These are phyloP conservation scores for Botrytis galanthina DNA, from an alignment of 2,329 filamentous ascomycete genomes.

Conservation along the genomic window DNA sequence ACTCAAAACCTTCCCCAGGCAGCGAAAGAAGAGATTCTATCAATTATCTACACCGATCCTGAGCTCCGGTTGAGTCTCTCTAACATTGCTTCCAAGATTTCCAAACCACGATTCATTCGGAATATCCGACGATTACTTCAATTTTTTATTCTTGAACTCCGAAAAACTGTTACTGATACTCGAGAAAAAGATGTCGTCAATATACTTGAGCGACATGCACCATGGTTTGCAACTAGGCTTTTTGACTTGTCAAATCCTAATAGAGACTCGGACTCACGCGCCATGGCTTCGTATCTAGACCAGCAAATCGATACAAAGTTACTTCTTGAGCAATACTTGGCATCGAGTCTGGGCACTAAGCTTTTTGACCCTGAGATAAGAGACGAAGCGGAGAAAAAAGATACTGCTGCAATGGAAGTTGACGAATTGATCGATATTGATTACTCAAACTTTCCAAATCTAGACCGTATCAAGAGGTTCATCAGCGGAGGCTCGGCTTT, in stretches of 20 bases:
- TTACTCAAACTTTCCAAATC: background rate
- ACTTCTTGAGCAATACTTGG: conserved; percentile 10
- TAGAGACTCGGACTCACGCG: background rate
- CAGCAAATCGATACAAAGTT: conserved; percentile 10
- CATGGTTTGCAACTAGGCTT: conserved; percentile 16
- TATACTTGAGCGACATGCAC: conserved; percentile 5
- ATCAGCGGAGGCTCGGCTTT: background rate
- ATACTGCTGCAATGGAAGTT: background rate
- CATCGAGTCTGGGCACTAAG: background rate
- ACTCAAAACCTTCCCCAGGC: conserved; percentile 1
- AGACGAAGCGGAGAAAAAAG: background rate
- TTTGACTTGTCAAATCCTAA: conserved; percentile 15
- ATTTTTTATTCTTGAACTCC: background rate
- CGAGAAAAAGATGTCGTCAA: conserved; percentile 2
- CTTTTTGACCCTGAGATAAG: background rate
- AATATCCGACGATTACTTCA: background rate
- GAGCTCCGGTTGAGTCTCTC: background rate
- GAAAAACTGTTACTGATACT: background rate
- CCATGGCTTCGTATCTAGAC: conserved; percentile 12
- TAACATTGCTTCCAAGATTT: background rate
- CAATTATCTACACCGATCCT: background rate
- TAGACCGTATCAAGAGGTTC: conserved; percentile 1
- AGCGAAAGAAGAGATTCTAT: background rate
- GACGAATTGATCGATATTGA: background rate
- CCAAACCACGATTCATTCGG: background rate